A percentile compares a stretch with the other conserved stretches of the same genome.
These are phyloP conservation scores for Pisolithus albus DNA, from an alignment of 768 basidiomycete species.

Conservation along the genomic window DNA sequence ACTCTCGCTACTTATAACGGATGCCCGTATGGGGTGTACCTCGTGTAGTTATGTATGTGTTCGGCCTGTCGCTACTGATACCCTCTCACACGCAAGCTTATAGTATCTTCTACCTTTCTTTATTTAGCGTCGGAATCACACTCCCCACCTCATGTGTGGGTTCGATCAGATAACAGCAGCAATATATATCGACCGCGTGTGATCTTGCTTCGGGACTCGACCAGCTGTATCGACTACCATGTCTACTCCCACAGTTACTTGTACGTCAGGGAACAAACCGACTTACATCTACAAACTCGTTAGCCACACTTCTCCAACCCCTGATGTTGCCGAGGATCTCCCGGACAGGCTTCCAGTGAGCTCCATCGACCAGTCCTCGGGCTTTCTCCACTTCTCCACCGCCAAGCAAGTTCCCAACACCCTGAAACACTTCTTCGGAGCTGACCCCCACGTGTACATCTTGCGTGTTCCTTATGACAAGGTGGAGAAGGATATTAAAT, in stretches of 20 bases:
- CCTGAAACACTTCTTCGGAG: constrained; percentile 38
- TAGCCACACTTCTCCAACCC: constrained; percentile 34
- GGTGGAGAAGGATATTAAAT: constrained; percentile 37
- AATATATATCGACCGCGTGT: background rate
- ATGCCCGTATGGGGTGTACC: constrained; percentile 6
- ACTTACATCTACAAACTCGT: constrained; percentile 61
- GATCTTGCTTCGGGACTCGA: background rate
- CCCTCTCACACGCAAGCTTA: constrained; percentile 9
- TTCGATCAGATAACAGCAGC: background rate
- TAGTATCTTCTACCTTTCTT: background rate
- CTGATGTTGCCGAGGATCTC: constrained; percentile 26
- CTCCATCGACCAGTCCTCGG: constrained; percentile 37
- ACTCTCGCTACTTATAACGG: constrained; percentile 13
- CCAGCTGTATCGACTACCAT: constrained; percentile 1
- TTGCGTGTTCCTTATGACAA: constrained; percentile 37
- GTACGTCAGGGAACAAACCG: constrained; percentile 21
- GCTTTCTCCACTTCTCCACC: constrained; percentile 54
- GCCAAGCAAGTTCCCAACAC: constrained; percentile 43
- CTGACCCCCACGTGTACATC: constrained; percentile 35
- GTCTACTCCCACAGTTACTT: background rate
- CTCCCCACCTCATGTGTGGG: background rate
- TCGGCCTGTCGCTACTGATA: constrained; percentile 13
- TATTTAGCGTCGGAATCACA: background rate
- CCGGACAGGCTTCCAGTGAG: constrained; percentile 45
- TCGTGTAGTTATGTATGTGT: constrained; percentile 20